These are phyloP conservation scores for Lentinula lateritia DNA, from an alignment of 768 basidiomycete genomes.

Conservation along the genomic window DNA sequence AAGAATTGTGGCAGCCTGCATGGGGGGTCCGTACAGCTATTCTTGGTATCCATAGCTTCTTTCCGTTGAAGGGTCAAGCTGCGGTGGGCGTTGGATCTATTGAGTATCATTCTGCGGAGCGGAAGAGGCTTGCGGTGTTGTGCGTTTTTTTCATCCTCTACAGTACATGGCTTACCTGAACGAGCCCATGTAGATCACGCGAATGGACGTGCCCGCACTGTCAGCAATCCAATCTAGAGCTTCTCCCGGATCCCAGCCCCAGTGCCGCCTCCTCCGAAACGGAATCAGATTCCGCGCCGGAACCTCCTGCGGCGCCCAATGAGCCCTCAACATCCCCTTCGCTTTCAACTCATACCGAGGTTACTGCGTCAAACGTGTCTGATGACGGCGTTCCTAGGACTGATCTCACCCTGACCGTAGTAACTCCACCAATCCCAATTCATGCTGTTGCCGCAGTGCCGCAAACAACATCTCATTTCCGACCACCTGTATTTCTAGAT, in stretches of 20 bases:
- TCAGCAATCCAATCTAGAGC: conserved; percentile 56
- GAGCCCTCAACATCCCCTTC: not conserved
- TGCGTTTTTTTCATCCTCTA: conserved; percentile 32
- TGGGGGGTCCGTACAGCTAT: conserved; percentile 99
- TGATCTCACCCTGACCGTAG: not conserved
- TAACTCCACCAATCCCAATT: conserved; percentile 17
- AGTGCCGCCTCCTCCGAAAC: not conserved
- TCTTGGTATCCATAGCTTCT: conserved; percentile 84
- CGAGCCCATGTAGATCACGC: conserved; percentile 52
- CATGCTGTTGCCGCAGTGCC: conserved; percentile 8
- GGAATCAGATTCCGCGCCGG: not conserved
- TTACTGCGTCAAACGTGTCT: conserved; percentile 1
- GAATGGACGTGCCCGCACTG: conserved; percentile 79
- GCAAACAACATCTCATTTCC: conserved; percentile 9
- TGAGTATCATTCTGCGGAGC: conserved; percentile 68
- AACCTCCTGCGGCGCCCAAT: not conserved
- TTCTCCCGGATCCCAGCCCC: conserved; percentile 62
- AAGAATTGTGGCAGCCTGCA: conserved; percentile 96
- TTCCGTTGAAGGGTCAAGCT: conserved; percentile 82
- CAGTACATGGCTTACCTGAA: not conserved
- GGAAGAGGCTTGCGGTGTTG: conserved; percentile 74
- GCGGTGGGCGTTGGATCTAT: conserved; percentile 86
- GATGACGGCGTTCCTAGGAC: not conserved
- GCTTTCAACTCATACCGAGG: not conserved
- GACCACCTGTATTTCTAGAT: conserved; percentile 34